Base-by-base conservation (phyloP, 2,329 filamentous ascomycete species). In the Nemania sp. region DNA sequence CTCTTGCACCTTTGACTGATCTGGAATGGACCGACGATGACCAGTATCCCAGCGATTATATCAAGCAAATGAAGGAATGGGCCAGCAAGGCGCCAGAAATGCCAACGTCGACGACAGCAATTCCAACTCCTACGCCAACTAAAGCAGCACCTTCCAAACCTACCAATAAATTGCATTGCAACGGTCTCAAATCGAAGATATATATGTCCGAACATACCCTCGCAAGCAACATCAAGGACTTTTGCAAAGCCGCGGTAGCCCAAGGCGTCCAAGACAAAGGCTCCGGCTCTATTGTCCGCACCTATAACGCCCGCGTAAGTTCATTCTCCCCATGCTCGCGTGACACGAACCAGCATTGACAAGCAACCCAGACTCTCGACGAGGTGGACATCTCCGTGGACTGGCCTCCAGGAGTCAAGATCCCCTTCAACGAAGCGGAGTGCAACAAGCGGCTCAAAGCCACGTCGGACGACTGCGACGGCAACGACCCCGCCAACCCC, bases 401-500 rank as follows among this genome's bases (percentile, higher is more conserved):
- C 33, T 47, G 44, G 44, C 44, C 44, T 47, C 28, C 44, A 17
- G 44, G 44, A 47, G 44, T 47, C 44, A 36, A 47, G 19, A 47
- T 47, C 30, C 44, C 44, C 31, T 47, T 47, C 33, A 23, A 47
- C 44, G 44, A 47, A 47, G 15, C 44, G 31, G 44, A 47, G 44
- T 47, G 44, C 44, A 47, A 39, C 44, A 47, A 47, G 44, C 44
- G 28, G 44, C 44, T 47, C 31, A 39, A 26, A 37, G 44, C 44
- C 44, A 47, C 44, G 44, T 47, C 44, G 44, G 33, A 36, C 44
- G 22, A 43, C 47, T 50, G 47, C 37, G 47, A 50, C 39, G 47
- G 47, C 47, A 50, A 50, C 47, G 47, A 50, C 47, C 47, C 47
- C 19, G 36, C 34, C 34, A 50, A 50, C 36, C 47, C 47, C 37